Evolutionary conservation across 768 basidiomycete genomes (phyloP), one percentile per base, ranked within the genome.

Genomic region (Boletus sp.): DNA sequence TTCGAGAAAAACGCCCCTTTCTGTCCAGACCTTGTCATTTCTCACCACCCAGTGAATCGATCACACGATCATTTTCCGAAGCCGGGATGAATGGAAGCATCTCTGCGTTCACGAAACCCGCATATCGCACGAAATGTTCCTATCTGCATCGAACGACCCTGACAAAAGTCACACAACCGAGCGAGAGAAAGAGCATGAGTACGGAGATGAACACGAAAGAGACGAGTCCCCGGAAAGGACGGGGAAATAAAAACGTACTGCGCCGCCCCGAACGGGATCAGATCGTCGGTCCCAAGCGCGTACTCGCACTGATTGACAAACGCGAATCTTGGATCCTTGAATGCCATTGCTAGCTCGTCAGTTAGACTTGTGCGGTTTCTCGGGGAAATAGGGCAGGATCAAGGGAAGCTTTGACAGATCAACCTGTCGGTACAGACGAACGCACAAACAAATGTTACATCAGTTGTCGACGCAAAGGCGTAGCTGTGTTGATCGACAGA

Each of bases 1-100:
- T 19, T n/a, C 49, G 14, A 64, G 47, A 32, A 46, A 38, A 5
- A 38, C 13, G 15, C 19, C 27, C 7, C n/a, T 3, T 19, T 37
- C 17, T 4, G 5, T 17, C 17, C 7, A 30, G 9, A 35, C 32
- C 11, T 33, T 15, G 1, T 30, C 6, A 13, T 30, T 38, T 15
- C 63, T 48, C 54, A 83, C 88, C 88, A 41, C 71, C 88, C 89
- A 90, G 61, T 88, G 84, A 83, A 33, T 80, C 70, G 5, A 89
- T 74, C 5, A 89, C 87, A 23, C 89, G 79, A 7, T 61, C 61
- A 8, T 76, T 75, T 15, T 75, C 73, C 1, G 78, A 75, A 2
- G 78, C 71, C 7, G 82, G 70, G 3, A 82, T 68, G 48, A 82
- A 83, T 1, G 85, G 85, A 7, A 80, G 51, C 50, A 77, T 72